Evolutionary conservation across 768 basidiomycete species (phyloP), one percentile per base, ranked within the genome.

Genomic region (Wakefieldia striispora): DNA sequence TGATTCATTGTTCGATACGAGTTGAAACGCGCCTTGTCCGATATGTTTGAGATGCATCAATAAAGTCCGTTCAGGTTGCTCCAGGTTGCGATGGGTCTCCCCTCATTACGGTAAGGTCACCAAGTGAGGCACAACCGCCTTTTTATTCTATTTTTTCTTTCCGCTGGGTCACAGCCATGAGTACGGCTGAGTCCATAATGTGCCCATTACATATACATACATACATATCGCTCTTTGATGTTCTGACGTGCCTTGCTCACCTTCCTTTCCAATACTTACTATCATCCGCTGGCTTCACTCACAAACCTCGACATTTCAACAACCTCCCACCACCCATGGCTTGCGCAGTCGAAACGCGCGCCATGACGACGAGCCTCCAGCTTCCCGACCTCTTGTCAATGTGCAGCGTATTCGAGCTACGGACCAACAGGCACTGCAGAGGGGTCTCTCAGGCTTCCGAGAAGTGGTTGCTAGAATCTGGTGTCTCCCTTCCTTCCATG

Each of bases 401-500:
- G 11, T 68, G 64, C 50, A 57, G 40, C 3, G 20, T 43, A 1
- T 68, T 68, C 16, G 61, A 70, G 35, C 27, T 68, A 43, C 63
- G 51, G 31, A 49, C 59, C 40, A 68, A 64, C 50, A 61, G 14
- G 17, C 68, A 68, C 49, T 68, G 68, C 27, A 47, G 54, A 44
- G 46, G 31, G 26, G 62, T 62, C 43, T 66, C 68, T 4, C 55
- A 43, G 9, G 59, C 63, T 27, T 66, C 66, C 40, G 68, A 68
- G 45, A 53, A 54, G 41, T 68, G 66, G 66, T 34, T 68, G 19
- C 33, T 43, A 9, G 61, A 57, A 21, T 53, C 49, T 3, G 64
- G 62, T 7, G 27, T 68, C 36, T 19, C 29, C 1, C 56, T 67
- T 39, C 41, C 51, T 27, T 54, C 60, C 19, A 52, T 54, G 54